Evolutionary conservation across 257 asterid species (phyloP).

Genomic region (Nicotiana undulata): DNA sequence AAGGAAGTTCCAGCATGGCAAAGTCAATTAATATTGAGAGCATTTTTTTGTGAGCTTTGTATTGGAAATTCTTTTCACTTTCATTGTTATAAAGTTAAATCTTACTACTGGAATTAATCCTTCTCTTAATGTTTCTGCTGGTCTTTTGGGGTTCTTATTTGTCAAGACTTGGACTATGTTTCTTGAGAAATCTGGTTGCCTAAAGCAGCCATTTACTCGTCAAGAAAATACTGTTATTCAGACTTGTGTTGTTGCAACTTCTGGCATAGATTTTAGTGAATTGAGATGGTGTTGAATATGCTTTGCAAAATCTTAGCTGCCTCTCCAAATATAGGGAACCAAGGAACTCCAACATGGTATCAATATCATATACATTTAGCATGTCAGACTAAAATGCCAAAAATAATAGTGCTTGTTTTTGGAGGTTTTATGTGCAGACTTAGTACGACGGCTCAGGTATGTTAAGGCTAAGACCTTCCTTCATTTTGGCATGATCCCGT

Average conservation of each 20-base stretch:
- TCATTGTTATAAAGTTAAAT: conserved; percentile 56
- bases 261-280: conserved; percentile 76
- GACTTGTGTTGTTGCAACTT: conserved; percentile 68
- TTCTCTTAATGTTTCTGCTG: conserved; percentile 64
- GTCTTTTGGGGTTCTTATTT: conserved; percentile 57
- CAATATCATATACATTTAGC: too few species aligned
- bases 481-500: too few species aligned
- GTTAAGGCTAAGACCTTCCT: too few species aligned
- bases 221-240: conserved; percentile 75
- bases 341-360: too few species aligned
- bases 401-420: too few species aligned
- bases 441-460: too few species aligned
- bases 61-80: conserved; percentile 38
- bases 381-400: too few species aligned
- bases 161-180: conserved; percentile 54
- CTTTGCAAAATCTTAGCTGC: too few species aligned
- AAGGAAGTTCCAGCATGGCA: conserved; percentile 52
- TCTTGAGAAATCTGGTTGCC: conserved; percentile 32
- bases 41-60: conserved; percentile 49
- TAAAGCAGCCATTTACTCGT: conserved; percentile 55
- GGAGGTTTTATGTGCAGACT: too few species aligned
- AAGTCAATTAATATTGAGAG: conserved; percentile 48
- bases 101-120: conserved; percentile 66
- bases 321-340: too few species aligned
- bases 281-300: too few species aligned